Evolutionary conservation across 169 alveolate genomes (phyloP).

Genomic region (Plasmodium vinckei): DNA sequence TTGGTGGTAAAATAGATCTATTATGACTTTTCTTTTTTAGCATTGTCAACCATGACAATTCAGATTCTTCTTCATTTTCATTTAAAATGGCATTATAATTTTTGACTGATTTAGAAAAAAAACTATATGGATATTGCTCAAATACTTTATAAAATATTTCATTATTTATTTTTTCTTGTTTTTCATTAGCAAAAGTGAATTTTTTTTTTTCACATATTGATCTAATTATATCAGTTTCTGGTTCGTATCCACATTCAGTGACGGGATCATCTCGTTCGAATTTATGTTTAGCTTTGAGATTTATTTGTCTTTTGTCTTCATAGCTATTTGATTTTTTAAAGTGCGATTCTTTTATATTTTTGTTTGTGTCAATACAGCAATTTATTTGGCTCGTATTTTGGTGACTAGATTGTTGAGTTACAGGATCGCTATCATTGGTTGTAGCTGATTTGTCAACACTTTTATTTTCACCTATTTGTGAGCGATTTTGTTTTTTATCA

Average conservation of each 20-base stretch:
- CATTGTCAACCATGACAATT: conserved; percentile 83
- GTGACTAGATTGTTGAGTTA: conserved; percentile 4
- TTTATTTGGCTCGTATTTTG: not conserved
- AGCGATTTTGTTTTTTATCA: conserved; percentile 9
- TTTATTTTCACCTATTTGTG: conserved; percentile 16
- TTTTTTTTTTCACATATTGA: conserved; percentile 70
- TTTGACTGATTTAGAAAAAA: conserved; percentile 66
- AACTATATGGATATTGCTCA: conserved; percentile 71
- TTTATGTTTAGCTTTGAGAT: conserved; percentile 15
- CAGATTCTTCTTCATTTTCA: conserved; percentile 72
- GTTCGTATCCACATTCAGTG: conserved; percentile 34
- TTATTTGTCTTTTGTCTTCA: conserved; percentile 12
- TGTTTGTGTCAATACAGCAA: not conserved
- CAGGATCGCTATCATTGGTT: conserved; percentile 3
- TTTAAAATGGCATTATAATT: conserved; percentile 64
- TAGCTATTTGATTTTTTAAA: conserved; percentile 16
- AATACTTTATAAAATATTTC: conserved; percentile 71
- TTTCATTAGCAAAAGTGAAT: conserved; percentile 38
- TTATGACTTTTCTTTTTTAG: conserved; percentile 80
- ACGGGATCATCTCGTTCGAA: conserved; percentile 21
- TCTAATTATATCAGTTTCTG: conserved; percentile 50
- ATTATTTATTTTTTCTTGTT: conserved; percentile 68
- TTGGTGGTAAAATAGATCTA: conserved; percentile 82
- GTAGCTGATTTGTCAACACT: conserved; percentile 3
- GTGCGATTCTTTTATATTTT: conserved; percentile 8